Percentiles rank a stretch among this genome's conserved stretches.
Conservation (phyloP, 2,329 filamentous ascomycete species). For the Tolypocladium album region DNA sequence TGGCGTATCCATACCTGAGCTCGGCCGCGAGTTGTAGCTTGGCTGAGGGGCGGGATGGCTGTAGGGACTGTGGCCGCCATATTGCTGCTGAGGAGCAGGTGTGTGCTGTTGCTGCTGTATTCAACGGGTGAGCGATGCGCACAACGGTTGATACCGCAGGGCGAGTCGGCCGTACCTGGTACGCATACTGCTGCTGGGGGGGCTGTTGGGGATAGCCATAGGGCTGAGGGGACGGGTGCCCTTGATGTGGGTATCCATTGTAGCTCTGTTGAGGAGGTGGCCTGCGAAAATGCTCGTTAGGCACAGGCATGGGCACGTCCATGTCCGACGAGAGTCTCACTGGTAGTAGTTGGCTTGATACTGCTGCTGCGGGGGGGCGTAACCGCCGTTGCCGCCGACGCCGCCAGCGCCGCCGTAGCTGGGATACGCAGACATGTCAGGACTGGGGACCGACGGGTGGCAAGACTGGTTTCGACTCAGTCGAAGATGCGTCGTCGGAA, state of each 20-base stretch:
- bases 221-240: conserved; percentile 36
- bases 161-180: conserved; percentile 13
- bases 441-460: conserved; percentile 3
- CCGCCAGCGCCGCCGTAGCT: conserved; percentile 39
- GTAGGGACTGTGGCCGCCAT: conserved; percentile 17
- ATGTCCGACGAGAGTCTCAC: conserved; percentile 1
- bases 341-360: conserved; percentile 21
- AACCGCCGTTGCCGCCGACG: conserved; percentile 37
- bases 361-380: conserved; percentile 29
- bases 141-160: background rate
- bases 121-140: conserved; percentile 14
- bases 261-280: conserved; percentile 6
- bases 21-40: conserved; percentile 39
- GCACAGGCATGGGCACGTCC: background rate
- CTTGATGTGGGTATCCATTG: conserved; percentile 32
- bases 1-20: conserved; percentile 11
- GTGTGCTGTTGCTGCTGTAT: conserved; percentile 16
- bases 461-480: background rate
- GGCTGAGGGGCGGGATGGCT: conserved; percentile 24
- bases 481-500: background rate
- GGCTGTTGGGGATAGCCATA: conserved; percentile 30
- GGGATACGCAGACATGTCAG: conserved; percentile 53
- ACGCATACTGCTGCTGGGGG: conserved; percentile 30
- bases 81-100: conserved; percentile 23
- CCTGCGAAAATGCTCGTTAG: background rate